Conservation (phyloP, 768 basidiomycete species). For the Rhizopogon roseolus region DNA sequence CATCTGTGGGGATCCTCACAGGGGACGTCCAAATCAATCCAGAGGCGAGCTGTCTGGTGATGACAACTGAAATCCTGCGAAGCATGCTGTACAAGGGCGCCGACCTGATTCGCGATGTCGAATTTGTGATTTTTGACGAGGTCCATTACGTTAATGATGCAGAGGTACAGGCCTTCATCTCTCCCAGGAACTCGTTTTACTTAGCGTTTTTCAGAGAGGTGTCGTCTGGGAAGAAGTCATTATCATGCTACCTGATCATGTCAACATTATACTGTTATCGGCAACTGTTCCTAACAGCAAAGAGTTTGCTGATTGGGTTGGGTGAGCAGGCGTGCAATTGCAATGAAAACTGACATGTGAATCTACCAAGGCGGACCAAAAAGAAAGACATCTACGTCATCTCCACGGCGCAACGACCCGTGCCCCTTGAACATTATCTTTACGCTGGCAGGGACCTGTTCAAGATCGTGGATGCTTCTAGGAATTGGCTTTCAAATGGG, state of each 20-base stretch:
- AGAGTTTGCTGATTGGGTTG: slow-evolving; percentile 99
- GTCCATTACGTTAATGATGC: slow-evolving; percentile 99
- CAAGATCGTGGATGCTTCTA: slow-evolving; percentile 85
- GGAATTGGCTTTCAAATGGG: slow-evolving; percentile 74
- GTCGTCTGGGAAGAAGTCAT: slow-evolving; percentile 99
- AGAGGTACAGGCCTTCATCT: slow-evolving; percentile 54
- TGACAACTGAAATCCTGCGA: slow-evolving; percentile 96
- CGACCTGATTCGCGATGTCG: slow-evolving; percentile 96
- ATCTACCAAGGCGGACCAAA: slow-evolving; percentile 76
- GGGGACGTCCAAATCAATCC: slow-evolving; percentile 99
- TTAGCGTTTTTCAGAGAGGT: slow-evolving; percentile 59
- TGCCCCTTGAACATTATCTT: slow-evolving; percentile 94
- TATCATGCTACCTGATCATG: slow-evolving; percentile 98
- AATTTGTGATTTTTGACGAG: slow-evolving; percentile 99
- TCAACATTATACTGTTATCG: slow-evolving; percentile 94
- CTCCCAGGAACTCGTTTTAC: slow-evolving; percentile 6
- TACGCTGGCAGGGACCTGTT: slow-evolving; percentile 91
- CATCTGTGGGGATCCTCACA: slow-evolving; percentile 92
- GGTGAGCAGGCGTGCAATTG: slow-evolving; percentile 47
- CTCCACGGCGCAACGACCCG: slow-evolving; percentile 91
- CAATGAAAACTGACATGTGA: neutral
- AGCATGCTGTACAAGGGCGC: slow-evolving; percentile 99
- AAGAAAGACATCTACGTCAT: slow-evolving; percentile 99
- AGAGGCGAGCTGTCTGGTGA: slow-evolving; percentile 93
- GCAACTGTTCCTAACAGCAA: slow-evolving; percentile 98